These are phyloP conservation scores for Claviceps sp. DNA, from an alignment of 2,329 filamentous ascomycete genomes.

Conservation along the genomic window DNA sequence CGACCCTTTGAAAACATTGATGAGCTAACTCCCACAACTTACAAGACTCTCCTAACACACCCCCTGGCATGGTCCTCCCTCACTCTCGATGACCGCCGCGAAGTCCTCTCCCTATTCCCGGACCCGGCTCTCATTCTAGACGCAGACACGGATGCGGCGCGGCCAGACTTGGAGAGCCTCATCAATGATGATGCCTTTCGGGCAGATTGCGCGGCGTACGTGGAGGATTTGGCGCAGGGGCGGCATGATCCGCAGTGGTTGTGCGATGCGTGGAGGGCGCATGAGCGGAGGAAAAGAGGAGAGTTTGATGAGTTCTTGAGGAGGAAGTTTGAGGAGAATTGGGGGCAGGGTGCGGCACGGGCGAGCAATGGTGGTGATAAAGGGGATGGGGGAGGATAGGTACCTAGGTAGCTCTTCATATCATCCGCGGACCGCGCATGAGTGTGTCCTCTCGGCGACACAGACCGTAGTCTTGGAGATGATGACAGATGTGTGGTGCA, in stretches of 20 bases:
- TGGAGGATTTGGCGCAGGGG: slow-evolving; percentile 31
- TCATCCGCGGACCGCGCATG: background rate
- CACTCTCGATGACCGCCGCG: slow-evolving; percentile 17
- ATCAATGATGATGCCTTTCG: slow-evolving; percentile 35
- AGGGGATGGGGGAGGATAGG: background rate
- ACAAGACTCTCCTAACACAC: slow-evolving; percentile 22
- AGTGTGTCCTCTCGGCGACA: background rate
- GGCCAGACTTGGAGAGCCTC: slow-evolving; percentile 28
- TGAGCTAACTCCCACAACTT: slow-evolving; percentile 9
- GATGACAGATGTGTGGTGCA: background rate
- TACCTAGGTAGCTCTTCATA: background rate
- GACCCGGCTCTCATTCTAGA: slow-evolving; percentile 24
- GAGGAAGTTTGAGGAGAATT: slow-evolving; percentile 32
- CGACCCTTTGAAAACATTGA: background rate
- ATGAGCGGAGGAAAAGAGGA: slow-evolving; percentile 32
- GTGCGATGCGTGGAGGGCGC: slow-evolving; percentile 35
- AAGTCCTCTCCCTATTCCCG: slow-evolving; percentile 26
- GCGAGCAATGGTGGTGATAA: background rate
- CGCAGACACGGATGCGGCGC: slow-evolving; percentile 20
- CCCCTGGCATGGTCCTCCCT: slow-evolving; percentile 26
- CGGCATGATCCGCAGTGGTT: slow-evolving; percentile 41
- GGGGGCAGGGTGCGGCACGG: slow-evolving; percentile 19
- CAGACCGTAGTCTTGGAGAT: background rate
- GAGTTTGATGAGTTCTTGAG: slow-evolving; percentile 35
- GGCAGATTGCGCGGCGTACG: slow-evolving; percentile 31